Conservation (phyloP, 768 basidiomycete genomes). For the Russula dissimulans region DNA sequence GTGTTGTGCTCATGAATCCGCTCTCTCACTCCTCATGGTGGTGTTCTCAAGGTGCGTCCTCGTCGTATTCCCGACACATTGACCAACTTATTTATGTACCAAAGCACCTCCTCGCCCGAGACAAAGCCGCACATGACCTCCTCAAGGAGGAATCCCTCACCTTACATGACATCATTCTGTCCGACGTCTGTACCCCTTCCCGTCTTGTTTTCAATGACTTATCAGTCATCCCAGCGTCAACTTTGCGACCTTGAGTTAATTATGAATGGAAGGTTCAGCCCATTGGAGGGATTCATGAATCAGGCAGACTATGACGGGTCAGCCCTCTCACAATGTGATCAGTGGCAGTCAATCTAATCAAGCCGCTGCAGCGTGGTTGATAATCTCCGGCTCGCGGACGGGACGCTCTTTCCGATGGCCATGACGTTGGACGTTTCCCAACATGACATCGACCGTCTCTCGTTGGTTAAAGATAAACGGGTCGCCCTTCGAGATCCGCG, state of each 20-base stretch:
- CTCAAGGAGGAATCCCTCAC: constrained; percentile 66
- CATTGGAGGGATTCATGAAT: constrained; percentile 94
- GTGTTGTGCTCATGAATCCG: no score
- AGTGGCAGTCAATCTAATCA: not conserved
- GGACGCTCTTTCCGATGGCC: constrained; percentile 89
- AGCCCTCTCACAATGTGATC: constrained; percentile 16
- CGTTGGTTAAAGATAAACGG: constrained; percentile 62
- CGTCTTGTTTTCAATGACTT: not conserved
- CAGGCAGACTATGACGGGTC: constrained; percentile 85
- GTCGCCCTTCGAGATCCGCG: constrained; percentile 83
- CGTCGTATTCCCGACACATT: not conserved
- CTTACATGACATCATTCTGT: constrained; percentile 71
- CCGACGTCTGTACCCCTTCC: constrained; percentile 52
- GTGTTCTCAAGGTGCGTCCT: constrained; percentile 18
- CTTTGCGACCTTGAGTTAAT: constrained; percentile 96
- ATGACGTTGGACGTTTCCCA: constrained; percentile 90
- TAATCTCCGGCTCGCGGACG: constrained; percentile 73
- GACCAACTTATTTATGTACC: not conserved
- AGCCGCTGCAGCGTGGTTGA: constrained; percentile 66
- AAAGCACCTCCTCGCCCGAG: constrained; percentile 80
- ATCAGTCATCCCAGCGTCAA: constrained; percentile 58
- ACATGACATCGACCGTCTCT: constrained; percentile 58
- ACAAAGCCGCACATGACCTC: constrained; percentile 57
- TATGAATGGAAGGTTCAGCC: constrained; percentile 95
- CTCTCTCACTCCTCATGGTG: constrained; percentile 19